Conservation (phyloP, 106 monocot species). For the Phalaenopsis aphrodite region DNA sequence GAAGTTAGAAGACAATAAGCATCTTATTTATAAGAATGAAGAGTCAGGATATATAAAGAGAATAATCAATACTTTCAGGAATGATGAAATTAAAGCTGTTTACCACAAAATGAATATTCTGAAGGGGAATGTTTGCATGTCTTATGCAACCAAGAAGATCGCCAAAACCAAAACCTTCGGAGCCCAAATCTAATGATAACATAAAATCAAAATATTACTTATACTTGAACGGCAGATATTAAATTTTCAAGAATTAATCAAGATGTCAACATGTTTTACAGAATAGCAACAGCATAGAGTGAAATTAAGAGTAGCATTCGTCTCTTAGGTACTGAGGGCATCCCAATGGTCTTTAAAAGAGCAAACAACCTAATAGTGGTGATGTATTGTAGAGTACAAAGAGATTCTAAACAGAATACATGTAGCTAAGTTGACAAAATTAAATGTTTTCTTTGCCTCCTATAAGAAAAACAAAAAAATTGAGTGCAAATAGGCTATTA, state of each 20-base stretch:
- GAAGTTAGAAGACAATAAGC: not conserved
- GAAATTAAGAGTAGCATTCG: not conserved
- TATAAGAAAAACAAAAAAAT: not conserved
- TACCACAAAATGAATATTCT: constrained; percentile 99
- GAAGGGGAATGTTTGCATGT: constrained; percentile 65
- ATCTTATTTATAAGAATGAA: not conserved
- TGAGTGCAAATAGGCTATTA: not conserved
- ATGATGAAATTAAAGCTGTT: constrained; percentile 1
- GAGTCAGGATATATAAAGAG: not conserved
- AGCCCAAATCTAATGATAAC: constrained; percentile 50
- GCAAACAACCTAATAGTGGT: not conserved
- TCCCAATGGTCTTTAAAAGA: not conserved
- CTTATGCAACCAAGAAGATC: constrained; percentile 98
- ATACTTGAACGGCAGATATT: not conserved
- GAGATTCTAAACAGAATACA: not conserved
- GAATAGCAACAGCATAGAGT: not conserved
- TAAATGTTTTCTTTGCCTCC: not conserved
- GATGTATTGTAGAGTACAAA: not conserved
- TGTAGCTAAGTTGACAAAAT: not conserved
- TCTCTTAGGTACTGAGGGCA: not conserved
- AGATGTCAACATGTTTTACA: not conserved
- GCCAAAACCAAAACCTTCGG: constrained; percentile 89
- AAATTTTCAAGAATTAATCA: not conserved
- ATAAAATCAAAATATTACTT: not conserved
- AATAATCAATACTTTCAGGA: not conserved